Base-by-base conservation (phyloP, 768 basidiomycete genomes). In the Boletus tylopilopsis region DNA sequence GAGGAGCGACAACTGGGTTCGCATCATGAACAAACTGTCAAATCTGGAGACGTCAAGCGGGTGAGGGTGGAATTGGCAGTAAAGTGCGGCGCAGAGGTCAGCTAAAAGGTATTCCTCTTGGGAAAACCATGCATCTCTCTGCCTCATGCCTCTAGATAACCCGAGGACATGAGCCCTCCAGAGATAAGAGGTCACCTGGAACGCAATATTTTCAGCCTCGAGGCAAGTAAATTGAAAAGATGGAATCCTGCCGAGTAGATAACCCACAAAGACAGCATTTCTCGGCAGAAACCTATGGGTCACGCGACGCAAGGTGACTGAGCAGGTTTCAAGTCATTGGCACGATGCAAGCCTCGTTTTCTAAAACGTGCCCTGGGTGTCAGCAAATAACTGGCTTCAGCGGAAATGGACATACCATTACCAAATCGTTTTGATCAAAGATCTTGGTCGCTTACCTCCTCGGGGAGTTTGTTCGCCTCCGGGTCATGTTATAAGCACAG, bases 201-300 rank as follows among this genome's bases (percentile, higher is more conserved):
- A 36, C n/a, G 10, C 12, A 25, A 41, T 36, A 23, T 74, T 71
- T 74, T 73, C 60, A 71, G 76, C 77, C 77, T 77, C 72, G 75
- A 78, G 77, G 77, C 68, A 52, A 23, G 39, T 24, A 15, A 27
- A 46, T 29, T n/a, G 45, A 22, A 49, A 45, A 10, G 30, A 41
- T 6, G 27, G 15, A 35, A 19, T 25, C 42, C 40, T 29, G 33
- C 47, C 32, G 43, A 53, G 36, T 45, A 6, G 42, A 54, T 45
- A 46, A 45, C 53, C 45, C 24, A 29, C 44, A 40, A 47, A 39
- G 27, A 48, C 38, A 47, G 24, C n/a, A 45, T 35, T 47, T 44
- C 49, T 52, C 53, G 49, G 38, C 30, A 11, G 32, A 18, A 40
- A 34, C 42, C 25, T 27, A 34, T 22, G 37, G 41, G 37, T 25